Evolutionary conservation across 306 rosid genomes (phyloP), one percentile per base, ranked within the genome.

Genomic region (Crataegus laevigata): DNA sequence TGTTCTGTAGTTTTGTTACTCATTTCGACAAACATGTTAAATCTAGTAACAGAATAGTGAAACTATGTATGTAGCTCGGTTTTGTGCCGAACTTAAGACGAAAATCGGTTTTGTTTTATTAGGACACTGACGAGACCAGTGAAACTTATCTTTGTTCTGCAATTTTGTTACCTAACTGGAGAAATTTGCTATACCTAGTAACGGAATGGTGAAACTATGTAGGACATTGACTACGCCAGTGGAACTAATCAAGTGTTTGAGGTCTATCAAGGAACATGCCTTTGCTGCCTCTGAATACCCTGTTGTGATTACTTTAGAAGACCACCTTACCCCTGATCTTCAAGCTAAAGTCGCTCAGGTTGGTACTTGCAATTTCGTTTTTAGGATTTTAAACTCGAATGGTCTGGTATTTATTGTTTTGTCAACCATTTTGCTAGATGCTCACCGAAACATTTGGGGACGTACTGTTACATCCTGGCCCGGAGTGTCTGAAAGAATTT

Each of bases 201-300:
- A 45, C 17, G 51, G 51, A 45, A 14, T 14, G 4, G 38, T 1
- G 38, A 45, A 45, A 45, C 52, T 45, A 17, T 57, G 24, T 30
- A 96, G 99, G 89, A 96, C 99, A 55, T 84, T 96, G 88, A 96
- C 99, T 67, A 71, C 98, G 55, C 99, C 99, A 2, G 99, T 96
- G 78, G 92, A 87, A 75, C 98, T 96, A 63, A 38, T 87, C 83
- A 92, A 88, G 74, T 96, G 99, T 84, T 87, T 96, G 85, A 87
- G 72, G 68, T 91, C 91, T 84, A 96, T 96, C 47, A 88, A 83
- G 80, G 98, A 96, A 50, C 68, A 90, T 73, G 98, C 98, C 67
- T 96, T 96, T 74, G 81, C 47, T 43, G 87, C 88, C 59, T 90
- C 99, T 32, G 98, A 96, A 18, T 96, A 88, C 86, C 99, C 99